Evolutionary conservation across 2,329 filamentous ascomycete genomes (phyloP).

Genomic region (Aspergillus fructus): DNA sequence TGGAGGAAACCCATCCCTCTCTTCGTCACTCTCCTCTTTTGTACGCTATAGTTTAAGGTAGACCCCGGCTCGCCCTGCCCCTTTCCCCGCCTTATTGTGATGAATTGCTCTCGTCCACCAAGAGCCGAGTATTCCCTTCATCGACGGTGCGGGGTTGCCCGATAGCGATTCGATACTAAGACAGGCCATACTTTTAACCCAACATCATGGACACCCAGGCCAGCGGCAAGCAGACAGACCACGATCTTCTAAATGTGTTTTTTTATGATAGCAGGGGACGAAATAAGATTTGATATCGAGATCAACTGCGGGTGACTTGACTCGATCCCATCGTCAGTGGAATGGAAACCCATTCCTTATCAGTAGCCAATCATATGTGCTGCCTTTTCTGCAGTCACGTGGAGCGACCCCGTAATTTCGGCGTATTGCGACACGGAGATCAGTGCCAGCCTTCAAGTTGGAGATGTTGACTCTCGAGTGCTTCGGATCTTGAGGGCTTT

Average conservation of each 20-base stretch:
- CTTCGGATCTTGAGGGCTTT: not conserved
- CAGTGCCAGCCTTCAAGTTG: not conserved
- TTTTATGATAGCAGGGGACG: too few species aligned
- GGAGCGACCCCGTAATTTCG: not conserved
- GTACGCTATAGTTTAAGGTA: too few species aligned
- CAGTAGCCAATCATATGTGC: not conserved
- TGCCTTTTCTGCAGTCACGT: not conserved
- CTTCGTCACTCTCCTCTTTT: not conserved
- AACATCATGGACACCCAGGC: not conserved
- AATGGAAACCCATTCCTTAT: conserved; percentile 1
- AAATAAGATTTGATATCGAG: not conserved
- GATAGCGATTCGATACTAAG: not conserved
- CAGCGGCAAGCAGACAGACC: too few species aligned
- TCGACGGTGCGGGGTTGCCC: conserved; percentile 1
- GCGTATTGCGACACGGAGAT: not conserved
- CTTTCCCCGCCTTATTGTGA: not conserved
- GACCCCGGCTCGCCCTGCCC: too few species aligned
- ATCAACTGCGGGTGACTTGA: not conserved
- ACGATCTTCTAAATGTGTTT: too few species aligned
- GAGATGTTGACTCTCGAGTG: not conserved
- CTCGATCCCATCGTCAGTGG: conserved; percentile 2
- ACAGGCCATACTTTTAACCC: not conserved
- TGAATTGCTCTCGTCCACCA: not conserved
- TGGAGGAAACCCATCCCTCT: not conserved
- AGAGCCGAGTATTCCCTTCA: not conserved